Conservation (phyloP, 2,329 filamentous ascomycete species). For the Metarhizium robertsii region DNA sequence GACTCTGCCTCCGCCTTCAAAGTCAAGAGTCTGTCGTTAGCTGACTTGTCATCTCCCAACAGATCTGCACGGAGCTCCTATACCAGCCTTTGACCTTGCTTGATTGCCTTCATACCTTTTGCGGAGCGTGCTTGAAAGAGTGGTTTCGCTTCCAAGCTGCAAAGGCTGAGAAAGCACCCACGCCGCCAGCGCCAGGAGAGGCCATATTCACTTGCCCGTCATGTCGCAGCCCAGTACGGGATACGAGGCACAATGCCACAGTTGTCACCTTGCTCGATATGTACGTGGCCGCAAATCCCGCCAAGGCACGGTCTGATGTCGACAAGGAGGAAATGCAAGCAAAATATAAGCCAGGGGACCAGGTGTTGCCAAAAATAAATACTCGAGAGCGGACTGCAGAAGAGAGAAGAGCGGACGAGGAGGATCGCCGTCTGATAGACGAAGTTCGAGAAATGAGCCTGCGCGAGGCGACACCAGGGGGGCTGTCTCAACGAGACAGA, state of each 20-base stretch:
- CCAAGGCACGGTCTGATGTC: constrained; percentile 55
- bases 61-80: constrained; percentile 96
- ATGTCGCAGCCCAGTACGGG: constrained; percentile 78
- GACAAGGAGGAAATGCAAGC: constrained; percentile 70
- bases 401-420: constrained; percentile 48
- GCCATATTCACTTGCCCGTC: constrained; percentile 77
- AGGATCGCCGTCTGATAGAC: constrained; percentile 61
- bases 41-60: not conserved
- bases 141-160: constrained; percentile 82
- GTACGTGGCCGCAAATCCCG: constrained; percentile 72
- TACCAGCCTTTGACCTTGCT: constrained; percentile 86
- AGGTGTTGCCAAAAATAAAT: constrained; percentile 59
- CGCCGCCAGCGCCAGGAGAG: constrained; percentile 37
- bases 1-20: not conserved
- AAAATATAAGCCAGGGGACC: constrained; percentile 74
- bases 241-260: constrained; percentile 82
- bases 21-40: not conserved
- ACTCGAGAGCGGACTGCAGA: constrained; percentile 40
- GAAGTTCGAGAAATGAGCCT: constrained; percentile 67
- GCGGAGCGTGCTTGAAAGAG: constrained; percentile 87
- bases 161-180: constrained; percentile 41
- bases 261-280: constrained; percentile 86
- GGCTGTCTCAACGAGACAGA: constrained; percentile 20
- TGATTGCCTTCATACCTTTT: constrained; percentile 93
- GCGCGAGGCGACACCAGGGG: constrained; percentile 49